Conservation (phyloP, 345 rosid genomes). For the Gynandropsis gynandra region DNA sequence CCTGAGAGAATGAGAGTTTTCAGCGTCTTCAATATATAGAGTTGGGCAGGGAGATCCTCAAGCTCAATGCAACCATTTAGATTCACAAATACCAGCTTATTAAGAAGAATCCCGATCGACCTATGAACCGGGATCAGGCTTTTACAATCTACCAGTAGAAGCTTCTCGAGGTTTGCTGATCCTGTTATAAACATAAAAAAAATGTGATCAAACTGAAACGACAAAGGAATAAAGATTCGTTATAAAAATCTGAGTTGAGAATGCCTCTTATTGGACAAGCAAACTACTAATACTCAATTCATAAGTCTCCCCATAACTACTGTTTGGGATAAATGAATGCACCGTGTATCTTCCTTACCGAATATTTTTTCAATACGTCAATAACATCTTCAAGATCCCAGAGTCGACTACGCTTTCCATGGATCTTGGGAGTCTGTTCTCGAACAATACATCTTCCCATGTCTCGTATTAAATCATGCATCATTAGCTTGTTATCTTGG, state of each 20-base stretch:
- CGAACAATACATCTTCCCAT: slow-evolving; percentile 30
- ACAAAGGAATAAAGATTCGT: background rate
- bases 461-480: slow-evolving; percentile 30
- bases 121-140: slow-evolving; percentile 3
- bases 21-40: background rate
- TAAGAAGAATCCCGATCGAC: slow-evolving; percentile 7
- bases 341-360: slow-evolving; percentile 4
- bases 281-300: background rate
- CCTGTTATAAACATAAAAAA: too few relatives aligned
- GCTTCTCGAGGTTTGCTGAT: slow-evolving; percentile 22
- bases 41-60: slow-evolving; percentile 1
- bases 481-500: slow-evolving; percentile 11
- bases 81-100: slow-evolving; percentile 9
- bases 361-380: slow-evolving; percentile 4
- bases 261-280: slow-evolving; percentile 19
- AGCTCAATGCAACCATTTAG: slow-evolving; percentile 13
- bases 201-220: background rate
- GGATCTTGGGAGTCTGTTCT: background rate
- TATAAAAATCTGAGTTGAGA: slow-evolving; percentile 18
- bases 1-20: slow-evolving; percentile 22
- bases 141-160: slow-evolving; percentile 9
- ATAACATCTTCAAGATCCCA: slow-evolving; percentile 19
- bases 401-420: slow-evolving; percentile 21
- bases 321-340: background rate
- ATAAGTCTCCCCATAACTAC: background rate